Conservation (phyloP, 208 protist genomes). For the Leishmania martiniquensis region DNA sequence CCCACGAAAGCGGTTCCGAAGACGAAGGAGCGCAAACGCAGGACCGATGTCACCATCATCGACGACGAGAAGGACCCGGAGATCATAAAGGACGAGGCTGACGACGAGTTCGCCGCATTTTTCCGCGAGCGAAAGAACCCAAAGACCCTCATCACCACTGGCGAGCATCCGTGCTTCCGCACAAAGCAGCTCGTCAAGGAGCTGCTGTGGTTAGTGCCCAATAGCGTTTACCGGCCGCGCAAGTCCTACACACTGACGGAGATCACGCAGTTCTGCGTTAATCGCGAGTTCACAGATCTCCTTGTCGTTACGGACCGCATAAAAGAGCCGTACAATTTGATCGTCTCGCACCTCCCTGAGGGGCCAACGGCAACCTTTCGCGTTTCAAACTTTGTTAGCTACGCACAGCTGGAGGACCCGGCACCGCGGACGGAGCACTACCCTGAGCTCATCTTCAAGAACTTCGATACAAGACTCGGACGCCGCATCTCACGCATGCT, state of each 20-base stretch:
- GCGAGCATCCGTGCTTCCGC: conserved; percentile 83
- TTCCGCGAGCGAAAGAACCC: conserved; percentile 75
- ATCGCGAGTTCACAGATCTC: conserved; percentile 92
- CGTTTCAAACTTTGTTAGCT: conserved; percentile 85
- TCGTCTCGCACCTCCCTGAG: conserved; percentile 89
- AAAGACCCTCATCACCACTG: conserved; percentile 88
- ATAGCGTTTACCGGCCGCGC: conserved; percentile 84
- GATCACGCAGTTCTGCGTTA: conserved; percentile 91
- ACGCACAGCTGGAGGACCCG: conserved; percentile 80
- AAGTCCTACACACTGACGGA: conserved; percentile 92
- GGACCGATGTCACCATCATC: conserved; percentile 75
- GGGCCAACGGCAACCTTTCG: conserved; percentile 92
- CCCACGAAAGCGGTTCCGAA: conserved; percentile 84
- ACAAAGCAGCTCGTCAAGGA: conserved; percentile 91
- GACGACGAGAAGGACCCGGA: conserved; percentile 76
- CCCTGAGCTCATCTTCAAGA: conserved; percentile 95
- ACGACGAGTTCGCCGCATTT: conserved; percentile 90
- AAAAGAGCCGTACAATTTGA: conserved; percentile 88
- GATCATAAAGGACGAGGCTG: conserved; percentile 86
- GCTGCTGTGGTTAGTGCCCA: conserved; percentile 88
- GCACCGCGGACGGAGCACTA: conserved; percentile 91
- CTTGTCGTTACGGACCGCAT: conserved; percentile 88
- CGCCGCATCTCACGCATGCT: conserved; percentile 86
- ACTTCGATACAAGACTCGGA: conserved; percentile 93
- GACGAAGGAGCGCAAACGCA: conserved; percentile 89